phyloP scores from a whole-genome alignment of 208 protist species.

The Lotmaria passim region DNA sequence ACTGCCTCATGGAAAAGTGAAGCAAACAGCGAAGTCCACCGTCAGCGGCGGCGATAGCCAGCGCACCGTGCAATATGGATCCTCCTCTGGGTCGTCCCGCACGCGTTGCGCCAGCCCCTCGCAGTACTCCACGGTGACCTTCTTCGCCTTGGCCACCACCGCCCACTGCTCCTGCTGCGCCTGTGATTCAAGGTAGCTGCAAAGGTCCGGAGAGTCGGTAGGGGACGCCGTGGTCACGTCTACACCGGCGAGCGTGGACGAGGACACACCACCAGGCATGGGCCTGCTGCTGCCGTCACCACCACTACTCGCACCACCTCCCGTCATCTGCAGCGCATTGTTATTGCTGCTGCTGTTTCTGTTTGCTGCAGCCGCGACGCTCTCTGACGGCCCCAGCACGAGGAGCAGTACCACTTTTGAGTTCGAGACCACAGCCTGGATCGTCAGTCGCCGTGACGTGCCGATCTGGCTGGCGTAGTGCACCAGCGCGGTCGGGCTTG shows the following conservation, averaged over 20 bases:
- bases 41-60: constrained; percentile 35
- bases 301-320: neutral
- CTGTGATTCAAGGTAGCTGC: neutral
- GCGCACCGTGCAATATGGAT: constrained; percentile 52
- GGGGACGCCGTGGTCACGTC: neutral
- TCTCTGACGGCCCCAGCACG: constrained; percentile 24
- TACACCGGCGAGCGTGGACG: neutral
- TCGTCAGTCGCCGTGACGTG: constrained; percentile 32
- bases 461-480: constrained; percentile 49
- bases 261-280: neutral
- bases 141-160: constrained; percentile 56
- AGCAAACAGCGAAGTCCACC: constrained; percentile 19
- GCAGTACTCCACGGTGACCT: constrained; percentile 52
- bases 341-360: neutral
- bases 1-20: constrained; percentile 21
- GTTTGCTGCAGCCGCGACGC: constrained; percentile 7
- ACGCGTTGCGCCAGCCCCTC: constrained; percentile 46
- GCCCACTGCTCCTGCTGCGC: constrained; percentile 33
- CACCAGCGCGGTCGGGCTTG: constrained; percentile 54
- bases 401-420: constrained; percentile 55
- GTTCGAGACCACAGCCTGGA: constrained; percentile 62
- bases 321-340: neutral
- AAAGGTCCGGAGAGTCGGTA: constrained; percentile 8
- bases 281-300: too few relatives aligned
- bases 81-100: constrained; percentile 35